Percentiles rank a stretch among this genome's conserved stretches.
These are phyloP conservation scores for Mortierella alpina DNA, from an alignment of 192 early-diverging fungal species.

Conservation along the genomic window DNA sequence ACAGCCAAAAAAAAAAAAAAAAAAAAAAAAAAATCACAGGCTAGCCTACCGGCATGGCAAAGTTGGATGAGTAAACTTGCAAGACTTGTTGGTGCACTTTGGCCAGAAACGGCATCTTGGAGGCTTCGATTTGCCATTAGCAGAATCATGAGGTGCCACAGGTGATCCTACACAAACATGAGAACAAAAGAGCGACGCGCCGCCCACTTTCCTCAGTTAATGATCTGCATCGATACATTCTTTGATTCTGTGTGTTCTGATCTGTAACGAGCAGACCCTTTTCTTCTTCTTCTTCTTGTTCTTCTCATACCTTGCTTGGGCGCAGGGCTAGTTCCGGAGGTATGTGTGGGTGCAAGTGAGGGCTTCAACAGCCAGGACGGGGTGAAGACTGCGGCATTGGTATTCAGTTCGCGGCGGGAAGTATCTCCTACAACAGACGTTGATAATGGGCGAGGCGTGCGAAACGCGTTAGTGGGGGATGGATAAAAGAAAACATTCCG, in stretches of 20 bases:
- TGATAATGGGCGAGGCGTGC: no score
- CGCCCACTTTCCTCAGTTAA: no score
- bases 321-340: not conserved
- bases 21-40: conserved; percentile 4
- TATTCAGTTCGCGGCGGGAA: conserved; percentile 32
- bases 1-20: not conserved
- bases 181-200: not conserved
- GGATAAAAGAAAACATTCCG: no score
- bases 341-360: not conserved
- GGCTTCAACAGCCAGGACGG: conserved; percentile 30
- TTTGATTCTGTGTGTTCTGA: no score
- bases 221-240: no score
- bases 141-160: no score
- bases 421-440: not conserved
- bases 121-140: conserved; percentile 39
- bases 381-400: conserved; percentile 42
- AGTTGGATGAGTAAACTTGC: conserved; percentile 61
- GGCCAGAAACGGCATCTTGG: conserved; percentile 61
- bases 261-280: no score
- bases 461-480: no score
- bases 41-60: conserved; percentile 52
- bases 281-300: no score
- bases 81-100: conserved; percentile 64
- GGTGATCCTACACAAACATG: not conserved
- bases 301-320: no score